Evolutionary conservation across 129 eudicot genomes (phyloP).

Genomic region (Tanacetum coccineum): DNA sequence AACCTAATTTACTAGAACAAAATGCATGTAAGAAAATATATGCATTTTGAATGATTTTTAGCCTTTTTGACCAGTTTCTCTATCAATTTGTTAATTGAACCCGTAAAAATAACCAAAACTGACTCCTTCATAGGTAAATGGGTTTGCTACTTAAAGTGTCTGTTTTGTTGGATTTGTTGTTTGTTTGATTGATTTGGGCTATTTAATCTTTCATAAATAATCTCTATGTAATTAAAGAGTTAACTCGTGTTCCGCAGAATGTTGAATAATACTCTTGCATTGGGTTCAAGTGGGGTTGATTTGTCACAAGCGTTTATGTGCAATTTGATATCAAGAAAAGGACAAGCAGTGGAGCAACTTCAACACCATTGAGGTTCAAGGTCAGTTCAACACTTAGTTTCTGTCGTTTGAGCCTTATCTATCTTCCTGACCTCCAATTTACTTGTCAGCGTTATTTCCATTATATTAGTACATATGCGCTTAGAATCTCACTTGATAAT

Average conservation of each 20-base stretch:
- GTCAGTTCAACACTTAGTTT: constrained; percentile 21
- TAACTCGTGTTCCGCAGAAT: constrained; percentile 46
- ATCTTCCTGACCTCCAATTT: not conserved
- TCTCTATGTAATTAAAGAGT: not conserved
- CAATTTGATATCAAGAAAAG: constrained; percentile 69
- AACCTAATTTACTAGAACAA: too few species aligned
- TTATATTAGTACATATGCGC: constrained; percentile 2
- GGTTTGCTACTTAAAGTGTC: too few species aligned
- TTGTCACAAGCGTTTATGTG: constrained; percentile 78
- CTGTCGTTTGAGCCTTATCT: constrained; percentile 1
- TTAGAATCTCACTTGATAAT: not conserved
- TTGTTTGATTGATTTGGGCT: too few species aligned
- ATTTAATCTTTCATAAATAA: too few species aligned
- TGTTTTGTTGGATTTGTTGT: too few species aligned
- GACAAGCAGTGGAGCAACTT: constrained; percentile 28
- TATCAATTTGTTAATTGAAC: too few species aligned
- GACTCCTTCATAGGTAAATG: too few species aligned
- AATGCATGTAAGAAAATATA: too few species aligned
- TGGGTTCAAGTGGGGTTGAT: constrained; percentile 84
- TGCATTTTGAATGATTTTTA: too few species aligned
- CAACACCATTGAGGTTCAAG: constrained; percentile 35
- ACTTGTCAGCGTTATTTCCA: not conserved
- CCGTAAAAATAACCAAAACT: too few species aligned
- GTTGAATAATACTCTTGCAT: constrained; percentile 45
- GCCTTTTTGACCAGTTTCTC: too few species aligned